Evolutionary conservation across 2,329 filamentous ascomycete genomes (phyloP).

Genomic region (Phyllosticta citriasiana): DNA sequence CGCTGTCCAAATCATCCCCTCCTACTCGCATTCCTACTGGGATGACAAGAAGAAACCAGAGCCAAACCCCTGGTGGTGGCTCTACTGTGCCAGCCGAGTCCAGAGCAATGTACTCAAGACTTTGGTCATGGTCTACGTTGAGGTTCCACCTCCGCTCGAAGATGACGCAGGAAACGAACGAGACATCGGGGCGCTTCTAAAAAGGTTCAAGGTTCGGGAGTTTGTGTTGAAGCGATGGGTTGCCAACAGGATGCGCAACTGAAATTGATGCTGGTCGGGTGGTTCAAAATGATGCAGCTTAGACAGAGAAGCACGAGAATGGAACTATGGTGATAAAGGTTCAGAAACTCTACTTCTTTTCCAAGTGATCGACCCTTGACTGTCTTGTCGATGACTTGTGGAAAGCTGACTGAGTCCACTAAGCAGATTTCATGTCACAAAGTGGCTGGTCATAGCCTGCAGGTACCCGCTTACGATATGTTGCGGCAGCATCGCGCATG

Average conservation of each 20-base stretch:
- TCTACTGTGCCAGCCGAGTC: constrained; percentile 83
- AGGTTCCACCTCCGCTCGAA: constrained; percentile 60
- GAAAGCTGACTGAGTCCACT: background rate
- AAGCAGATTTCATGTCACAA: too few relatives aligned
- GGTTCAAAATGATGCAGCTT: background rate
- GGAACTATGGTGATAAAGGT: background rate
- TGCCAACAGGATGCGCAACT: constrained; percentile 53
- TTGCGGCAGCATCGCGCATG: background rate
- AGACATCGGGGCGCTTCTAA: constrained; percentile 50
- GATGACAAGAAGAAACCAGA: constrained; percentile 43
- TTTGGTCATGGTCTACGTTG: constrained; percentile 80
- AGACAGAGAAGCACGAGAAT: background rate
- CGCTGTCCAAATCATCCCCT: constrained; percentile 72
- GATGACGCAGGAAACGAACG: constrained; percentile 34
- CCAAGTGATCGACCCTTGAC: background rate
- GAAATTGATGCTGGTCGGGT: background rate
- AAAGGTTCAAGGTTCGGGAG: constrained; percentile 67
- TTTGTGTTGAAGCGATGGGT: constrained; percentile 76
- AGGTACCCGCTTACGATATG: background rate
- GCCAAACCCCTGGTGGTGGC: constrained; percentile 61
- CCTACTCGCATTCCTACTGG: constrained; percentile 70
- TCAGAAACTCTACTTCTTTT: background rate
- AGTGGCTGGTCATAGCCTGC: too few relatives aligned
- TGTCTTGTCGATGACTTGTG: background rate
- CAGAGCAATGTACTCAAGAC: constrained; percentile 86